Percentiles rank a stretch among this genome's conserved stretches.
These are phyloP conservation scores for Colletotrichum incanum DNA, from an alignment of 2,329 filamentous ascomycete species.

Conservation along the genomic window DNA sequence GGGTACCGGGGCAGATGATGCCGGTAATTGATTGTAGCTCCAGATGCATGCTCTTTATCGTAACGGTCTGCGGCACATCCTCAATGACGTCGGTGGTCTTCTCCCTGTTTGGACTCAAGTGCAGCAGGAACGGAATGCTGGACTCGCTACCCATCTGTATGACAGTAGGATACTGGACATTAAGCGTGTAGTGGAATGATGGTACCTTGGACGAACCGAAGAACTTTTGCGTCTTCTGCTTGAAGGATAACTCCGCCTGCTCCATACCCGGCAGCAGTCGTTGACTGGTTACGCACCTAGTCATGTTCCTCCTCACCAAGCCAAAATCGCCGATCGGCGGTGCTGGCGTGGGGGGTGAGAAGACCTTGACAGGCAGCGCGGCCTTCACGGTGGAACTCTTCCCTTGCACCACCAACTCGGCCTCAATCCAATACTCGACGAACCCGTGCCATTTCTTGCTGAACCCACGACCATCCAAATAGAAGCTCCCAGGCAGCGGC, in stretches of 20 bases:
- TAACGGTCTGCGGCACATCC: conserved; percentile 38
- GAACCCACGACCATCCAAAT: conserved; percentile 13
- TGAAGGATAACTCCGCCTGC: conserved; percentile 50
- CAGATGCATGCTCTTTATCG: conserved; percentile 42
- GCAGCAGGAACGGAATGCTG: conserved; percentile 46
- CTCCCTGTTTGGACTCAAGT: conserved; percentile 34
- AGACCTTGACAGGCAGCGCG: conserved; percentile 46
- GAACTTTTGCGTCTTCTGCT: conserved; percentile 52
- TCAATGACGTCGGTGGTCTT: conserved; percentile 43
- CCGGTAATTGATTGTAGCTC: conserved; percentile 40
- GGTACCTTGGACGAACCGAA: conserved; percentile 55
- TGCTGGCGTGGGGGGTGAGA: conserved; percentile 18
- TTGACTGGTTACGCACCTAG: conserved; percentile 40
- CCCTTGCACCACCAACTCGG: conserved; percentile 45
- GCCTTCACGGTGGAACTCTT: conserved; percentile 36
- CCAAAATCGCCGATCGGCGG: conserved; percentile 45
- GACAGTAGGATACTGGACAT: conserved; percentile 47
- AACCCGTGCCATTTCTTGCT: conserved; percentile 45
- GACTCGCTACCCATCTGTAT: conserved; percentile 51
- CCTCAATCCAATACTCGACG: conserved; percentile 56
- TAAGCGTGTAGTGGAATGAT: conserved; percentile 47
- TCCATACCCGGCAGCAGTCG: conserved; percentile 53
- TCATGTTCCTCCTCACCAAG: not conserved
- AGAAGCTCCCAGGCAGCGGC: conserved; percentile 44
- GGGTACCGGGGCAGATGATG: conserved; percentile 41